Conservation (phyloP, 1,284 basidiomycete species). For the Microbotryum lychnidis-dioicae region DNA sequence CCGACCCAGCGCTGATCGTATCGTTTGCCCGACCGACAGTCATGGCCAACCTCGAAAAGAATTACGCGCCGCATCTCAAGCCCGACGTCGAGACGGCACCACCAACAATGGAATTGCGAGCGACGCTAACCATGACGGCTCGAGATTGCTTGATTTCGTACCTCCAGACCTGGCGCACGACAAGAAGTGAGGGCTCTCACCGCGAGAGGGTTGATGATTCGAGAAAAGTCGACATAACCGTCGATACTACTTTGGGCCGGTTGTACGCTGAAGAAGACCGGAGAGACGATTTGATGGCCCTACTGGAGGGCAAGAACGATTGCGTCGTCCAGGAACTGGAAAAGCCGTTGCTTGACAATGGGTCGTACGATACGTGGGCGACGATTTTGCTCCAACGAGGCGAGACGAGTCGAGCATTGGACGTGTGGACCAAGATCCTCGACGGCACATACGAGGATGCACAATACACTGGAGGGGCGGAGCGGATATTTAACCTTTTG, state of each 20-base stretch:
- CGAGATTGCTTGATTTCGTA: constrained; percentile 59
- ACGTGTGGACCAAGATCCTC: constrained; percentile 59
- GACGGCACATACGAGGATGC: constrained; percentile 62
- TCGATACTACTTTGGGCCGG: constrained; percentile 73
- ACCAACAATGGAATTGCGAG: constrained; percentile 57
- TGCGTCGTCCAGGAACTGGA: constrained; percentile 47
- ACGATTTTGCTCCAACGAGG: constrained; percentile 55
- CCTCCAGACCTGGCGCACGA: constrained; percentile 49
- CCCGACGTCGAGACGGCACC: constrained; percentile 61
- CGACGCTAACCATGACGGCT: constrained; percentile 53
- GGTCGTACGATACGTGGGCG: constrained; percentile 57
- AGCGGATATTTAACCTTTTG: constrained; percentile 59
- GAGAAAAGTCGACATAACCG: constrained; percentile 46
- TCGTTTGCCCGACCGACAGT: constrained; percentile 47
- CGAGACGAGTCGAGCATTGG: constrained; percentile 55
- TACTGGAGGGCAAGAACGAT: constrained; percentile 51
- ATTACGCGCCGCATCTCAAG: constrained; percentile 73
- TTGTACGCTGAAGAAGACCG: constrained; percentile 59
- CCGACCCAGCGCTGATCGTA: constrained; percentile 6
- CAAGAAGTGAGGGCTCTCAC: constrained; percentile 19
- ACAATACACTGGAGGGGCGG: constrained; percentile 58
- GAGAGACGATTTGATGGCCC: constrained; percentile 53
- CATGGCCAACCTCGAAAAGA: constrained; percentile 74
- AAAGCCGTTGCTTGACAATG: constrained; percentile 42
- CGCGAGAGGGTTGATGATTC: constrained; percentile 10